Conservation (phyloP, 208 protist species). For the Trypanosoma congolense region DNA sequence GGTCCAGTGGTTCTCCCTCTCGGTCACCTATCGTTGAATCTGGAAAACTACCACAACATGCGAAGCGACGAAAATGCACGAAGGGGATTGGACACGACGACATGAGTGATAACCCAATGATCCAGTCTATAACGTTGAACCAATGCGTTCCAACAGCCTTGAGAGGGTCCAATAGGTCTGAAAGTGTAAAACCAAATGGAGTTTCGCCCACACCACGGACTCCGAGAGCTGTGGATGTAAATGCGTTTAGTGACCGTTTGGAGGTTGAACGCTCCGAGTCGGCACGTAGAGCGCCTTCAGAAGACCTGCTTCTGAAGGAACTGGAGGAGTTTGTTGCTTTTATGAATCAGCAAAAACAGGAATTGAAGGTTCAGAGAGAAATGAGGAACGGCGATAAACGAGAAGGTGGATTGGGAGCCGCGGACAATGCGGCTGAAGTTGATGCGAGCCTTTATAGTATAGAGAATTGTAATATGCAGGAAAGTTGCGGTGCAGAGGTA, state of each 20-base stretch:
- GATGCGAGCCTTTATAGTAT: not conserved
- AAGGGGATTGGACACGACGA: too few species aligned
- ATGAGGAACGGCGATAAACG: not conserved
- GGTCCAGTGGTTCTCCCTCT: not conserved
- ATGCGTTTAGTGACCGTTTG: too few species aligned
- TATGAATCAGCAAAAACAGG: constrained; percentile 2
- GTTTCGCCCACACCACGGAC: too few species aligned
- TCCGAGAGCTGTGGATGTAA: too few species aligned
- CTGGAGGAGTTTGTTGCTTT: not conserved
- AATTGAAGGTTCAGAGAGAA: not conserved
- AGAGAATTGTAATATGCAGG: not conserved
- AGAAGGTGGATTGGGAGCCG: not conserved
- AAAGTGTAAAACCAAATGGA: too few species aligned
- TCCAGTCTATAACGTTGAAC: too few species aligned
- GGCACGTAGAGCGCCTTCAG: too few species aligned
- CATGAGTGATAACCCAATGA: too few species aligned
- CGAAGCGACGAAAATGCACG: not conserved
- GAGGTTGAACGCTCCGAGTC: too few species aligned
- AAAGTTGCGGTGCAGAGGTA: not conserved
- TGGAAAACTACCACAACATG: not conserved
- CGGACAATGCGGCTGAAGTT: not conserved
- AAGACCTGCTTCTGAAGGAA: too few species aligned
- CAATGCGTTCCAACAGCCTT: too few species aligned
- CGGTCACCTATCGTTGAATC: not conserved
- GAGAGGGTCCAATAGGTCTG: too few species aligned